Evolutionary conservation across 345 rosid genomes (phyloP).

Genomic region (Trapa incisa): DNA sequence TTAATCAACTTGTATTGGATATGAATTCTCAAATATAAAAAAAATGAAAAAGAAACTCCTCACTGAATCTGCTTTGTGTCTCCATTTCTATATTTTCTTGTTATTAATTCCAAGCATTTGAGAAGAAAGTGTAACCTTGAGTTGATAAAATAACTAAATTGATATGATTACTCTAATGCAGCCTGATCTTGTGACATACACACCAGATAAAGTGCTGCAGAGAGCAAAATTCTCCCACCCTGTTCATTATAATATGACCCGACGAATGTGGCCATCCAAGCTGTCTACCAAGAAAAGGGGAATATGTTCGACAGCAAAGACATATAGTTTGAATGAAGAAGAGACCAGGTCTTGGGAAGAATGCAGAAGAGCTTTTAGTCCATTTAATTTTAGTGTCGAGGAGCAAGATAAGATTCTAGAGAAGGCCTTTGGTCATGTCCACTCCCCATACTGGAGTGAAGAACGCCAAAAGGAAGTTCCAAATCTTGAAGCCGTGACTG

Average conservation of each 20-base stretch:
- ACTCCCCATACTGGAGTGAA: conserved; percentile 87
- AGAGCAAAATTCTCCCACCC: conserved; percentile 15
- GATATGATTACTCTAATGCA: conserved; percentile 18
- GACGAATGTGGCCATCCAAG: conserved; percentile 11
- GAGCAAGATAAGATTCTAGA: conserved; percentile 84
- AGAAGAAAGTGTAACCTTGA: neutral
- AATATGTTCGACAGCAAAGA: conserved; percentile 25
- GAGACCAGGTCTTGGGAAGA: conserved; percentile 68
- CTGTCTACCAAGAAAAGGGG: conserved; percentile 33
- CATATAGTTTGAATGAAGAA: conserved; percentile 28
- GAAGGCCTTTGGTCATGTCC: conserved; percentile 72
- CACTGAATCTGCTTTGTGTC: neutral
- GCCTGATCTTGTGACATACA: conserved; percentile 26
- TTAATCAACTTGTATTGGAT: neutral
- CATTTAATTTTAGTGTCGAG: conserved; percentile 40
- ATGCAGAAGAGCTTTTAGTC: conserved; percentile 53
- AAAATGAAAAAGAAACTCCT: too few species aligned
- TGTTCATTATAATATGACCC: conserved; percentile 10
- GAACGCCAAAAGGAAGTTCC: conserved; percentile 62
- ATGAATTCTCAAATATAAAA: too few species aligned
- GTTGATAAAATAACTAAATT: neutral
- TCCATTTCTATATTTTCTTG: neutral
- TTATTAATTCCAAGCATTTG: neutral
- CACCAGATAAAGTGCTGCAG: conserved; percentile 14
- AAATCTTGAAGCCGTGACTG: conserved; percentile 30